Conservation (phyloP, 768 basidiomycete species). For the Leucosporidium yakuticum region DNA sequence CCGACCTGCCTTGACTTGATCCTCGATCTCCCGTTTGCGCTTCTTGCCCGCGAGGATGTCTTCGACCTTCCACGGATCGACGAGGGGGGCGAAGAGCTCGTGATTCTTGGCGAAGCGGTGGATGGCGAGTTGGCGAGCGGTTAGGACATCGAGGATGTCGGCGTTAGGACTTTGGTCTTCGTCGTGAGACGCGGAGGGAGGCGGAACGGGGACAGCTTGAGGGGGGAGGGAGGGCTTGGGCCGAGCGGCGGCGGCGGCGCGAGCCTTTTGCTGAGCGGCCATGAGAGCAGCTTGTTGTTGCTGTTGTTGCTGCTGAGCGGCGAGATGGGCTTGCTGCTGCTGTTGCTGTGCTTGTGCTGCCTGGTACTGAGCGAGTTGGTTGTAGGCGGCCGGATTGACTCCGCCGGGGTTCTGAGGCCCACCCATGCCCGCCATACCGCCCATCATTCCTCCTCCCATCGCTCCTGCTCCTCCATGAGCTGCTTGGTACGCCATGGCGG, state of each 20-base stretch:
- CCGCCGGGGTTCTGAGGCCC: too few species aligned
- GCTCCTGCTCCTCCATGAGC: constrained; percentile 2
- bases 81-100: constrained; percentile 13
- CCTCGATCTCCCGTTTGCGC: constrained; percentile 10
- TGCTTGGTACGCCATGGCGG: neutral
- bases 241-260: constrained; percentile 1
- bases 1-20: neutral
- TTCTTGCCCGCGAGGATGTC: constrained; percentile 14
- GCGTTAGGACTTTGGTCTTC: constrained; percentile 2
- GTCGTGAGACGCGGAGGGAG: neutral
- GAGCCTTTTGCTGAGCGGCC: constrained; percentile 2
- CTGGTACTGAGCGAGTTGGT: constrained; percentile 11
- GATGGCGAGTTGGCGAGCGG: constrained; percentile 19
- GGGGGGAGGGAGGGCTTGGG: neutral
- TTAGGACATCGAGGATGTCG: constrained; percentile 28
- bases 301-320: constrained; percentile 11
- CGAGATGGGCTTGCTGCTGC: constrained; percentile 1
- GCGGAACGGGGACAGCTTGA: neutral
- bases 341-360: constrained; percentile 11
- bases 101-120: constrained; percentile 21
- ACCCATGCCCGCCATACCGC: neutral
- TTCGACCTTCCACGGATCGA: neutral
- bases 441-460: constrained; percentile 2
- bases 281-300: constrained; percentile 7
- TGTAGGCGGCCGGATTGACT: neutral